Evolutionary conservation across 345 rosid genomes (phyloP), one percentile per base, ranked within the genome.

Genomic region (Acer campestre): DNA sequence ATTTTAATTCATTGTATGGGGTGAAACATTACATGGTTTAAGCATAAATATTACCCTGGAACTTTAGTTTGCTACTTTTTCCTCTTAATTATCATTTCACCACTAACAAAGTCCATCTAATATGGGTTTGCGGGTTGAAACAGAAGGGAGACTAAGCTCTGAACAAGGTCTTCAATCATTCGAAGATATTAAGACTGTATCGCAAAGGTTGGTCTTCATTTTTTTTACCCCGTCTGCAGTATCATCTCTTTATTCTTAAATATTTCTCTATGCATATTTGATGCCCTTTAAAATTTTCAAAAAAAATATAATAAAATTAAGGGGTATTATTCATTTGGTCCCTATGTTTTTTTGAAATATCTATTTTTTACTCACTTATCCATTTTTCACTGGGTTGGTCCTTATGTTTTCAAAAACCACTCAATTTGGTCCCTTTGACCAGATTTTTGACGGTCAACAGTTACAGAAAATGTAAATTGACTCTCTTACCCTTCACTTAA

Each of bases 81-180:
- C 29, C 44, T 14, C 20, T 53, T 38, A 13, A 17, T 55, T 62
- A 23, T 68, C 20, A 9, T 79, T 49, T 71, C 5, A 4, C 27
- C 4, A 27, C 61, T 59, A 23, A 35, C 31, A 14, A 10, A 44
- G 42, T 25, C 10, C 27, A 20, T 46, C 18, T 17, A 59, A 22
- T 67, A 10, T 79, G 68, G 89, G 75, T 46, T 66, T 77, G 75
- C 61, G 29, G 17, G 81, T 53, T 51, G 71, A 66, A 35, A 65
- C 72, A 72, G 78, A 81, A 68, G 80, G 73, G 75, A 53, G 53
- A 10, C 13, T 49, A 70, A 75, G 69, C 53, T 59, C 72, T 70
- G 77, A 67, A 81, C 82, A 75, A 18, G 77, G 74, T 72, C 73
- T 23, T 53, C 72, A 74, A 67, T 68, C 72, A 67, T 38, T 65